These are phyloP conservation scores for Rhizophagus clarus DNA, from an alignment of 192 early-diverging fungal genomes.

Conservation along the genomic window DNA sequence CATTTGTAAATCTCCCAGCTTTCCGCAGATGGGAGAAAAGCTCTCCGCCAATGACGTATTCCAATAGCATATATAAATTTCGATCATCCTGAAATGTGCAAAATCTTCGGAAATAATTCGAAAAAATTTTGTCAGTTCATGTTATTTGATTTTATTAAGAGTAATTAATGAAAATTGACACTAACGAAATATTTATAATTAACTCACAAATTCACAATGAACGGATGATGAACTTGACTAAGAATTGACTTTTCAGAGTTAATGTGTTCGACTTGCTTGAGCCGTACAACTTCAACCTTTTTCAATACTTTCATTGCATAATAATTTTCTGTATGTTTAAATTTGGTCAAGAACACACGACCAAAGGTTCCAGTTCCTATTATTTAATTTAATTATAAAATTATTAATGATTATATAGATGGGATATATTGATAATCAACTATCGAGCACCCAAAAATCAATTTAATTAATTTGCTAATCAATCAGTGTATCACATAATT, in stretches of 20 bases:
- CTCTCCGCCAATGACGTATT: slow-evolving; percentile 96
- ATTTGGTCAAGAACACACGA: slow-evolving; percentile 87
- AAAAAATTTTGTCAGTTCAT: background rate
- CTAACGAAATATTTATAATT: slow-evolving; percentile 6
- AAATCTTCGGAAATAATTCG: slow-evolving; percentile 49
- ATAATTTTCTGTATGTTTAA: slow-evolving; percentile 64
- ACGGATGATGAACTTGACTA: slow-evolving; percentile 73
- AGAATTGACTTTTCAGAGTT: slow-evolving; percentile 83
- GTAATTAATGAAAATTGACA: background rate
- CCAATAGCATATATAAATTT: slow-evolving; percentile 94
- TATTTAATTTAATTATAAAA: background rate
- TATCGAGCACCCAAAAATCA: background rate
- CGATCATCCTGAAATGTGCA: slow-evolving; percentile 96
- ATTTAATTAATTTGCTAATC: slow-evolving; percentile 5
- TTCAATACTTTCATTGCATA: slow-evolving; percentile 89
- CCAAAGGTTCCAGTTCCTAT: slow-evolving; percentile 98
- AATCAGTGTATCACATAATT: background rate
- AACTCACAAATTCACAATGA: slow-evolving; percentile 78
- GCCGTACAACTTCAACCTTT: slow-evolving; percentile 77
- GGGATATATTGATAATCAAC: background rate
- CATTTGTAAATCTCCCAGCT: slow-evolving; percentile 90
- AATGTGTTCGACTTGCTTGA: slow-evolving; percentile 87
- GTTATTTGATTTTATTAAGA: background rate
- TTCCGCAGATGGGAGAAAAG: slow-evolving; percentile 93
- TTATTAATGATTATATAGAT: background rate